Evolutionary conservation across 1,139 yeast genomes (phyloP).

Genomic region (Hemisphaericaspora xylofermentans): DNA sequence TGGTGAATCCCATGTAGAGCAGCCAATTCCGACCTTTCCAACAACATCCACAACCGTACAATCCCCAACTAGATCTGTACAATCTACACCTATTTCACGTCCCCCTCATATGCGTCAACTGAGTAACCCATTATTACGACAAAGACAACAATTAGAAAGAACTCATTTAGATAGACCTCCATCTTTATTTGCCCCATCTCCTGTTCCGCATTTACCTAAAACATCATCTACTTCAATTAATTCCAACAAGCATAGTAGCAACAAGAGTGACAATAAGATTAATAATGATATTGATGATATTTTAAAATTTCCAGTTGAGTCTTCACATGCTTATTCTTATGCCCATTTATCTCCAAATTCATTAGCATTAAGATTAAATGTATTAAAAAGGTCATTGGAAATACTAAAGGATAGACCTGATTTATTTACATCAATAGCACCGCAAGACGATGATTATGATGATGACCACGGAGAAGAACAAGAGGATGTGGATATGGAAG

Average conservation of each 20-base stretch:
- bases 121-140: slow-evolving; percentile 2
- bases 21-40: not conserved
- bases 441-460: slow-evolving; percentile 3
- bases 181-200: slow-evolving; percentile 7
- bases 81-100: not conserved
- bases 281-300: slow-evolving; percentile 25
- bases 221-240: not conserved
- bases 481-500: slow-evolving; percentile 1
- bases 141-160: too few species aligned
- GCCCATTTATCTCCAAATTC: slow-evolving; percentile 82
- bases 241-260: too few species aligned
- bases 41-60: not conserved
- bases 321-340: slow-evolving; percentile 82
- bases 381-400: slow-evolving; percentile 72
- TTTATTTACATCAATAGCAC: slow-evolving; percentile 30
- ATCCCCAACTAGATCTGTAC: not conserved
- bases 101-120: slow-evolving; percentile 1
- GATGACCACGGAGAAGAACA: slow-evolving; percentile 5
- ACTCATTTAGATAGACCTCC: slow-evolving; percentile 5
- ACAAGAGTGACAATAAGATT: too few species aligned
- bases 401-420: slow-evolving; percentile 65
- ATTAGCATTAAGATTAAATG: slow-evolving; percentile 70
- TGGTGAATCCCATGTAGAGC: not conserved
- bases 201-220: slow-evolving; percentile 8
- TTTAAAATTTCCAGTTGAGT: slow-evolving; percentile 66